These are phyloP conservation scores for Trichoderma brevicompactum DNA, from an alignment of 2,329 filamentous ascomycete species.

Conservation along the genomic window DNA sequence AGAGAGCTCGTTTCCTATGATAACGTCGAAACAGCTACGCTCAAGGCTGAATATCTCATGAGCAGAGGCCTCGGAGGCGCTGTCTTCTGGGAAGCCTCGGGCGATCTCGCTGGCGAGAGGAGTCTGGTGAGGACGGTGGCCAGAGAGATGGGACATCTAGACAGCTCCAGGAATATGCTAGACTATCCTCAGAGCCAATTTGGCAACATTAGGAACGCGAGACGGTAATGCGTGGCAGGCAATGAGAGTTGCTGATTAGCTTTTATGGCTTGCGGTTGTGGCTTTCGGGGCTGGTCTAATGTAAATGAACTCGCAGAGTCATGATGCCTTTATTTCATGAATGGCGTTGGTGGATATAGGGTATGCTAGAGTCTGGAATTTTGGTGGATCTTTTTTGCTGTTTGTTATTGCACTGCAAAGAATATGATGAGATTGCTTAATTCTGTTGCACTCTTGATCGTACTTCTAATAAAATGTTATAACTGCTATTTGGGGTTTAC, in stretches of 20 bases:
- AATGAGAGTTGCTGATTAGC: too few species aligned
- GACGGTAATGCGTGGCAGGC: conserved; percentile 31
- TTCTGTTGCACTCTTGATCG: too few species aligned
- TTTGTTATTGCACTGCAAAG: too few species aligned
- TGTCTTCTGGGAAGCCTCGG: conserved; percentile 85
- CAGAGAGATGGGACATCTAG: conserved; percentile 52
- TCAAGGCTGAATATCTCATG: conserved; percentile 69
- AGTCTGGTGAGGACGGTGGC: conserved; percentile 65
- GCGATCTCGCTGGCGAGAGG: conserved; percentile 56
- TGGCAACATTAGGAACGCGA: conserved; percentile 56
- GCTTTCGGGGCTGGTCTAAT: background rate
- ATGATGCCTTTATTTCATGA: background rate
- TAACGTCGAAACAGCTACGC: conserved; percentile 58
- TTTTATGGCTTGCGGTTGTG: background rate
- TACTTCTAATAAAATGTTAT: too few species aligned
- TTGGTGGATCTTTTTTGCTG: too few species aligned
- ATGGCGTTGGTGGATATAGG: background rate
- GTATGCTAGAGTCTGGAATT: too few species aligned
- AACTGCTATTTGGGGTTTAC: too few species aligned
- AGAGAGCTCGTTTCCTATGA: conserved; percentile 73
- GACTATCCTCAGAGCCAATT: conserved; percentile 61
- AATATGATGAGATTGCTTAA: too few species aligned
- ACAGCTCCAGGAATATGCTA: conserved; percentile 57
- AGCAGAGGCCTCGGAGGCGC: conserved; percentile 68
- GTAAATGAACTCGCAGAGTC: background rate